Evolutionary conservation across 1,284 basidiomycete species (phyloP).

Genomic region (Stereum hirsutum): DNA sequence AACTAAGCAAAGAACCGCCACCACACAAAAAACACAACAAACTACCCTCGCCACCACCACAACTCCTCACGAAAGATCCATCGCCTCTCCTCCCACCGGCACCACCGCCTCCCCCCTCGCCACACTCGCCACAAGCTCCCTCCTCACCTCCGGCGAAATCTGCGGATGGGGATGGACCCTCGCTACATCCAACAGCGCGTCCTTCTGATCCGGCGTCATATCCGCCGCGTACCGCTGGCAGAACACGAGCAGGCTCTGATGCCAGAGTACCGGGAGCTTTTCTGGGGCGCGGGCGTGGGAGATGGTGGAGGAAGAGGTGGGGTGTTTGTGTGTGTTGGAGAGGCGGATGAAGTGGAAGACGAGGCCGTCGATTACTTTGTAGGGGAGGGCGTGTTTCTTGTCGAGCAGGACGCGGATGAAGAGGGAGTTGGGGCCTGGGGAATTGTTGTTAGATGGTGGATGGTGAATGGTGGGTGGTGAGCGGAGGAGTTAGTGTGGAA

Average conservation of each 20-base stretch:
- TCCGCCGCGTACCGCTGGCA: slow-evolving; percentile 97
- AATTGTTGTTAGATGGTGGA: no score
- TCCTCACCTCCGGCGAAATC: slow-evolving; percentile 84
- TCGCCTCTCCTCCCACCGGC: slow-evolving; percentile 44
- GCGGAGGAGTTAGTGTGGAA: background rate
- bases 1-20: no score
- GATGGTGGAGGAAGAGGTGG: slow-evolving; percentile 34
- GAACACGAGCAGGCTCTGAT: slow-evolving; percentile 94
- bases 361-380: slow-evolving; percentile 95
- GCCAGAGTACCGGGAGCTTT: slow-evolving; percentile 93
- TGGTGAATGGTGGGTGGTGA: no score
- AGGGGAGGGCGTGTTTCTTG: slow-evolving; percentile 97
- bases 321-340: slow-evolving; percentile 80
- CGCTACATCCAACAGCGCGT: slow-evolving; percentile 91
- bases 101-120: slow-evolving; percentile 56
- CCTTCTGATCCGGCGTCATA: slow-evolving; percentile 95
- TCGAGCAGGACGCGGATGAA: slow-evolving; percentile 97
- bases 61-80: slow-evolving; percentile 44
- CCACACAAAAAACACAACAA: no score
- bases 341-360: slow-evolving; percentile 98
- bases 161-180: slow-evolving; percentile 83
- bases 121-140: slow-evolving; percentile 75
- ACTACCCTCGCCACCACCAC: no score
- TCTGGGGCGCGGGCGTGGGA: no score
- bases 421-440: slow-evolving; percentile 79